Evolutionary conservation across 2,329 filamentous ascomycete species (phyloP).

Genomic region (Colletotrichum nymphaeae): DNA sequence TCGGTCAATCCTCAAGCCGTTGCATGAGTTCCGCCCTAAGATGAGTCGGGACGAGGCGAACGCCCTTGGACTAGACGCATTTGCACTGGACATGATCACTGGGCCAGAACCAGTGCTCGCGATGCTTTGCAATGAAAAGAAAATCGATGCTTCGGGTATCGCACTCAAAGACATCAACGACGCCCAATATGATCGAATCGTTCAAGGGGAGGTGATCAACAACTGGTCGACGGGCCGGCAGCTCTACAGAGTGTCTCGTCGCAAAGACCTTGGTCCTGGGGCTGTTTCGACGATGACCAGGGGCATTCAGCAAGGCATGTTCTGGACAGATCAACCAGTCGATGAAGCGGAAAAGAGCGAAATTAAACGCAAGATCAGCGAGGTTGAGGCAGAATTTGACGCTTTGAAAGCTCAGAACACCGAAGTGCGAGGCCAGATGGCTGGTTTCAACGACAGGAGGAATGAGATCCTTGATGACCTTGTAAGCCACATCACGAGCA

Average conservation of each 20-base stretch:
- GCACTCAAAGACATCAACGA: conserved; percentile 72
- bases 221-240: conserved; percentile 78
- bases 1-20: conserved; percentile 67
- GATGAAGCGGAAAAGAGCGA: conserved; percentile 74
- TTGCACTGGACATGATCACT: conserved; percentile 80
- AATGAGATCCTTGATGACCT: conserved; percentile 36
- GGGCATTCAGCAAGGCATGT: conserved; percentile 68
- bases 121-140: conserved; percentile 84
- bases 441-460: conserved; percentile 36
- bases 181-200: conserved; percentile 75
- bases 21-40: conserved; percentile 67
- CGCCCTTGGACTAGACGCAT: conserved; percentile 78
- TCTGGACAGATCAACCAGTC: conserved; percentile 83
- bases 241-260: conserved; percentile 73
- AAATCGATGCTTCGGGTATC: conserved; percentile 76
- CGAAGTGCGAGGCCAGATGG: conserved; percentile 56
- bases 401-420: conserved; percentile 56
- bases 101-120: conserved; percentile 87
- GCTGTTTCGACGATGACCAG: conserved; percentile 78
- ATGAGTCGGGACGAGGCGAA: conserved; percentile 66
- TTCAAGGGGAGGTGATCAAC: conserved; percentile 66
- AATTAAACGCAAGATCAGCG: conserved; percentile 64
- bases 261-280: conserved; percentile 82
- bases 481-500: conserved; percentile 41
- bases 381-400: conserved; percentile 53